Evolutionary conservation across 2,329 filamentous ascomycete genomes (phyloP), one percentile per base, ranked within the genome.

Genomic region (Hymenoscyphus repandus): DNA sequence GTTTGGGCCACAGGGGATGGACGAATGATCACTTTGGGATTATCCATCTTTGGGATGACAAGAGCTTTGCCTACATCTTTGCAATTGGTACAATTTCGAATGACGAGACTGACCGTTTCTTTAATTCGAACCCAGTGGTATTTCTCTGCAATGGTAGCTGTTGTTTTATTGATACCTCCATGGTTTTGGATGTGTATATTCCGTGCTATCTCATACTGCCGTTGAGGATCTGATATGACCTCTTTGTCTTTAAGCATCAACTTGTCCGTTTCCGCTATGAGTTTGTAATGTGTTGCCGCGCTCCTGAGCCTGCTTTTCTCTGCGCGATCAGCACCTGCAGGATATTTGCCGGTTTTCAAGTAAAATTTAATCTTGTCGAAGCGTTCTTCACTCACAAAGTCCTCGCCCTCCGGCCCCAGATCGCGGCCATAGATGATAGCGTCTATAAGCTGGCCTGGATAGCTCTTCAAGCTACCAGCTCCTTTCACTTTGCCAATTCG

Each of bases 331-430:
- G 92, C 91, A 56, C 91, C 92, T 63, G 86, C 85, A 53, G 93
- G 93, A 69, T 99, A 97, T 69, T 91, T 90, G 65, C 86, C 86
- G 69, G 91, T 90, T 72, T 95, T 95, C 66, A 97, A 83, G 71
- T 97, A 97, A 75, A 88, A 97, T 65, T 91, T 87, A 68, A 97
- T 97, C 77, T 96, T 96, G 76, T 96, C 92, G 75, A 97, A 97
- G 61, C 93, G 88, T 73, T 96, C 91, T 75, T 96, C 91, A 69
- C 86, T 91, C 63, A 92, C 86, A 67, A 88, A 85, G 68, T 93
- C 88, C 66, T 93, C 89, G 62, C 79, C 80, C 62, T 89, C 85
- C 34, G 74, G 61, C 10, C 61, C 64, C 4, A 68, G 58, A 32
- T 85, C 82, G 48, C 81, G 77, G 32, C 85, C 85, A 61, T 79